Conservation (phyloP, 2,329 filamentous ascomycete genomes). For the Curvularia lunata region DNA sequence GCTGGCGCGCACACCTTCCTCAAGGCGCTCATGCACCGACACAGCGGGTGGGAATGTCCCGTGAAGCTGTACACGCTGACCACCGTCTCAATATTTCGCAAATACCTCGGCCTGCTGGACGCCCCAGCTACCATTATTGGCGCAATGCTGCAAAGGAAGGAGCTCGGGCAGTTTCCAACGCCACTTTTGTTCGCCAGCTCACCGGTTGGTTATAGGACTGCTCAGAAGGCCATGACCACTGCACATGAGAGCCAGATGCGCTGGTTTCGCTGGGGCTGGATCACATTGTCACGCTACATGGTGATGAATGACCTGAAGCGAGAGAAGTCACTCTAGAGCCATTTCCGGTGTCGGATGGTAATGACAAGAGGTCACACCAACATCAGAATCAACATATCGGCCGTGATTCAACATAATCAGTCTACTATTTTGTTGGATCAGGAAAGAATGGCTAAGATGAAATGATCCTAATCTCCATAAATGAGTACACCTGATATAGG, state of each 20-base stretch:
- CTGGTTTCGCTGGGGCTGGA: conserved; percentile 98
- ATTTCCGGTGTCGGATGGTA: too few relatives aligned
- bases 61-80: conserved; percentile 86
- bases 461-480: too few relatives aligned
- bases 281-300: conserved; percentile 91
- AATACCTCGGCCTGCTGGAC: conserved; percentile 82
- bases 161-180: conserved; percentile 61
- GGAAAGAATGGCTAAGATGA: too few relatives aligned
- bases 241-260: conserved; percentile 97
- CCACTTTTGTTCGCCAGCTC: conserved; percentile 75
- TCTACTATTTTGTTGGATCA: too few relatives aligned
- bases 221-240: conserved; percentile 84
- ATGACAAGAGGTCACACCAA: background rate
- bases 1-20: conserved; percentile 80
- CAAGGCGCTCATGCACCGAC: conserved; percentile 66
- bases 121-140: conserved; percentile 70
- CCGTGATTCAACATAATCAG: background rate
- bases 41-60: conserved; percentile 71
- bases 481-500: too few relatives aligned
- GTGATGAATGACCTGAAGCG: conserved; percentile 83
- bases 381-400: background rate
- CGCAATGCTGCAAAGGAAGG: conserved; percentile 58
- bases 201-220: conserved; percentile 67
- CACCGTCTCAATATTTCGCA: conserved; percentile 73
- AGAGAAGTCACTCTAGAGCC: conserved; percentile 53